Conservation (phyloP, 2,329 filamentous ascomycete genomes). For the Cladosporium austrohemisphaericum region DNA sequence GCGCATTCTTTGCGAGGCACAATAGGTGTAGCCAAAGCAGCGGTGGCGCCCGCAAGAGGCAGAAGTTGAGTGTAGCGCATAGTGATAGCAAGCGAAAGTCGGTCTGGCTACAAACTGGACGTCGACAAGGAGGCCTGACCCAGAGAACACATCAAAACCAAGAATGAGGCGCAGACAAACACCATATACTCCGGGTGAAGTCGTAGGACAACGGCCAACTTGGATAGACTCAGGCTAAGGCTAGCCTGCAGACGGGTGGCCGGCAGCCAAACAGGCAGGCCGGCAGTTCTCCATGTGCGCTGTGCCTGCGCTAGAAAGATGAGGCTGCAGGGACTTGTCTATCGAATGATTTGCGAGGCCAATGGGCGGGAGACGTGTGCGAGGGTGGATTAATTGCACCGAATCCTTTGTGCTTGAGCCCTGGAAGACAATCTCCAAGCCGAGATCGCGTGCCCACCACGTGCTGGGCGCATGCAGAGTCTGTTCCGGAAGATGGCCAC, state of each 20-base stretch:
- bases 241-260: constrained; percentile 1
- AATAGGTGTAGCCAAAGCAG: constrained; percentile 6
- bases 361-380: not conserved
- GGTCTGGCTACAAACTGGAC: not conserved
- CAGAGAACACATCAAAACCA: not conserved
- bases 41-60: constrained; percentile 4
- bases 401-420: too few species aligned
- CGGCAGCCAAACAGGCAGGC: not conserved
- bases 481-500: not conserved
- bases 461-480: not conserved
- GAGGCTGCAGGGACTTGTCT: constrained; percentile 1
- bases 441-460: constrained; percentile 7
- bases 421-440: not conserved
- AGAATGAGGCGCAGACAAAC: not conserved
- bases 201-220: not conserved
- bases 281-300: constrained; percentile 6
- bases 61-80: constrained; percentile 13
- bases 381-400: not conserved
- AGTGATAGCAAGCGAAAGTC: not conserved
- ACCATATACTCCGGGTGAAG: constrained; percentile 5
- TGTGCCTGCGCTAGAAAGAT: constrained; percentile 4
- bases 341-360: not conserved
- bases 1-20: constrained; percentile 14
- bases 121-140: not conserved
- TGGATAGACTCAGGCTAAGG: not conserved